These are phyloP conservation scores for Marasmius oreades DNA, from an alignment of 1,284 basidiomycete species.

Conservation along the genomic window DNA sequence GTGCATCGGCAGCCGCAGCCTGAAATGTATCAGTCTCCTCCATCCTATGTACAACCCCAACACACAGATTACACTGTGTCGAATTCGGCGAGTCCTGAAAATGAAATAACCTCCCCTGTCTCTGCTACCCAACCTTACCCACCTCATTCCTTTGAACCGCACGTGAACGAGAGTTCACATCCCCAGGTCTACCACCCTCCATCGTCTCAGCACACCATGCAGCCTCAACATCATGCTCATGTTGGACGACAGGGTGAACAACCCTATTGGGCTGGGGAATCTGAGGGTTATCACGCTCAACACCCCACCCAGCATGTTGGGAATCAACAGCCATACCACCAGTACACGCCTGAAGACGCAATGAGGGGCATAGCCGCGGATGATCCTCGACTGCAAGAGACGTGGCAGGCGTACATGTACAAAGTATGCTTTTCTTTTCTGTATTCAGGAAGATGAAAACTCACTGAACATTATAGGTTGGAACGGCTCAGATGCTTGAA, in stretches of 20 bases:
- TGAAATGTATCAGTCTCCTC: constrained; percentile 20
- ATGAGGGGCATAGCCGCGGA: constrained; percentile 44
- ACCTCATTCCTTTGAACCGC: constrained; percentile 12
- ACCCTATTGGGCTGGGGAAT: not conserved
- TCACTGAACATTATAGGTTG: not conserved
- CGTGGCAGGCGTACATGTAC: constrained; percentile 54
- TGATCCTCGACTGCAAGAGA: constrained; percentile 50
- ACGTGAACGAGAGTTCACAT: constrained; percentile 2
- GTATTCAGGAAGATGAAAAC: not conserved
- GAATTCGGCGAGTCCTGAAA: constrained; percentile 4
- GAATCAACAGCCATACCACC: constrained; percentile 16
- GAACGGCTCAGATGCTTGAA: not conserved
- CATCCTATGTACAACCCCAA: constrained; percentile 16
- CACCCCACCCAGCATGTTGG: constrained; percentile 10
- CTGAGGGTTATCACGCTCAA: not conserved
- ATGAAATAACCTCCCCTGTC: constrained; percentile 11
- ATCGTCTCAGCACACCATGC: not conserved
- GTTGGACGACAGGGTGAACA: not conserved
- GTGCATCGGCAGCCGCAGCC: constrained; percentile 6
- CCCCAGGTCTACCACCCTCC: constrained; percentile 1
- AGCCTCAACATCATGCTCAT: constrained; percentile 10
- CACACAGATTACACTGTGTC: constrained; percentile 9
- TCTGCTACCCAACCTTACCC: constrained; percentile 11
- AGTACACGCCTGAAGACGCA: constrained; percentile 38
- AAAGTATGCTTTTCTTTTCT: constrained; percentile 31